Conservation (phyloP, 306 rosid species). For the Urtica urens region DNA sequence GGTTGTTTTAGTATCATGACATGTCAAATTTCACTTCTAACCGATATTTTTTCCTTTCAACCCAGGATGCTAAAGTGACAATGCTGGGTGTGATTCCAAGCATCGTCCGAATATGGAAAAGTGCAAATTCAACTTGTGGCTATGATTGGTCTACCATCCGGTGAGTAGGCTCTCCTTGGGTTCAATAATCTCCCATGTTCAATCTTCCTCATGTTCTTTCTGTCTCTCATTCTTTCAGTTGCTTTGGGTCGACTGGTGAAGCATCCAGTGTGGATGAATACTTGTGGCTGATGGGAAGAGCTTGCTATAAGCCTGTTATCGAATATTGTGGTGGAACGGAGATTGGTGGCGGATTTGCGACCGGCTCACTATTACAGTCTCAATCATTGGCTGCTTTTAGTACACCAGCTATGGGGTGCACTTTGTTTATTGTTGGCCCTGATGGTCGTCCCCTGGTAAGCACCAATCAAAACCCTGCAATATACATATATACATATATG, state of each 20-base stretch:
- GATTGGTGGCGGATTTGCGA: slow-evolving; percentile 80
- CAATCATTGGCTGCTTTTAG: slow-evolving; percentile 94
- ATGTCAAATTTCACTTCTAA: not conserved
- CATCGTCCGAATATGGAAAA: slow-evolving; percentile 81
- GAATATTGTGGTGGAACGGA: slow-evolving; percentile 98
- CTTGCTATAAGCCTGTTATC: slow-evolving; percentile 74
- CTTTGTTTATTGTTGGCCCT: slow-evolving; percentile 62
- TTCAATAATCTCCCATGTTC: slow-evolving; percentile 4
- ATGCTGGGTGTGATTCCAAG: slow-evolving; percentile 97
- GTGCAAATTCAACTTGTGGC: slow-evolving; percentile 51
- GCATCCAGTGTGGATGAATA: slow-evolving; percentile 89
- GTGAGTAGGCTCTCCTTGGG: slow-evolving; percentile 30
- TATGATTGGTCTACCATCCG: slow-evolving; percentile 84
- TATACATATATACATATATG: too few relatives aligned
- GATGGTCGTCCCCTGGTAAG: slow-evolving; percentile 72
- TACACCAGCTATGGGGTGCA: slow-evolving; percentile 87
- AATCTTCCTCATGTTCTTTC: slow-evolving; percentile 3
- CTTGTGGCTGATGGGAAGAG: slow-evolving; percentile 97
- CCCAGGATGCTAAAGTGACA: slow-evolving; percentile 68
- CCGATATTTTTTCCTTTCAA: not conserved
- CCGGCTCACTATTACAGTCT: slow-evolving; percentile 80
- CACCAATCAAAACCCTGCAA: slow-evolving; percentile 11
- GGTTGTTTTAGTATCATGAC: not conserved
- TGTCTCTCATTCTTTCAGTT: slow-evolving; percentile 35
- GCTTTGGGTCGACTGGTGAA: slow-evolving; percentile 90